These are phyloP conservation scores for Nakazawaea holstii DNA, from an alignment of 805 yeast species.

Conservation along the genomic window DNA sequence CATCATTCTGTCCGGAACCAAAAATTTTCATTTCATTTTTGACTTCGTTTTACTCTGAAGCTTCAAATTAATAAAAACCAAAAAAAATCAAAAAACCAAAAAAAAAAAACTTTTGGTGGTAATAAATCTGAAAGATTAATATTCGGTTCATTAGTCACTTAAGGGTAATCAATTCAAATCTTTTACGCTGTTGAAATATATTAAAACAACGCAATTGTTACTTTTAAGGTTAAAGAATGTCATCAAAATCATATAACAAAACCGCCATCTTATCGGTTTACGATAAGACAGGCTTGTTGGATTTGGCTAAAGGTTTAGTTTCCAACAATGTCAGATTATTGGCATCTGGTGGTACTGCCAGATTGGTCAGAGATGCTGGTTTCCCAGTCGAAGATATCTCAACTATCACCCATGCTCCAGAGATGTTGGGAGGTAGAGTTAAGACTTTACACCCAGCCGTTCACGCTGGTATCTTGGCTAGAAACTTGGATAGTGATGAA, in stretches of 20 bases:
- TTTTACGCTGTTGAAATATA: background rate
- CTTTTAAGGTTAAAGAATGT: conserved; percentile 14
- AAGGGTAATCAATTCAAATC: background rate
- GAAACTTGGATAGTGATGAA: conserved; percentile 88
- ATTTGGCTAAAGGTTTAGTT: conserved; percentile 90
- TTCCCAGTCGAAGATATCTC: conserved; percentile 97
- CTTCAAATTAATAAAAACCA: background rate
- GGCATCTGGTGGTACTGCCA: conserved; percentile 98
- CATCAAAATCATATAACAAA: conserved; percentile 38
- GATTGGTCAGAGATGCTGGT: conserved; percentile 91
- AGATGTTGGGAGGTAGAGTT: conserved; percentile 98
- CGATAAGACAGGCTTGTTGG: conserved; percentile 94
- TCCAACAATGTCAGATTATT: conserved; percentile 85
- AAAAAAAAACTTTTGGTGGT: background rate
- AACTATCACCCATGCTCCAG: conserved; percentile 95
- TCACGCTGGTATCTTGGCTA: conserved; percentile 95
- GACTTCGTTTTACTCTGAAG: background rate
- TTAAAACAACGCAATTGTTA: background rate
- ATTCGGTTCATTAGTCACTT: too few species aligned
- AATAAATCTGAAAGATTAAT: background rate
- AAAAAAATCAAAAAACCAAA: background rate
- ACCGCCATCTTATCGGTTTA: conserved; percentile 96
- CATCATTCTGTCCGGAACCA: too few species aligned
- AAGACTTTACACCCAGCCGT: conserved; percentile 98
- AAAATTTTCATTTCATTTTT: background rate